phyloP scores from a whole-genome alignment of 257 asterid species.

The Primulina tabacum region DNA sequence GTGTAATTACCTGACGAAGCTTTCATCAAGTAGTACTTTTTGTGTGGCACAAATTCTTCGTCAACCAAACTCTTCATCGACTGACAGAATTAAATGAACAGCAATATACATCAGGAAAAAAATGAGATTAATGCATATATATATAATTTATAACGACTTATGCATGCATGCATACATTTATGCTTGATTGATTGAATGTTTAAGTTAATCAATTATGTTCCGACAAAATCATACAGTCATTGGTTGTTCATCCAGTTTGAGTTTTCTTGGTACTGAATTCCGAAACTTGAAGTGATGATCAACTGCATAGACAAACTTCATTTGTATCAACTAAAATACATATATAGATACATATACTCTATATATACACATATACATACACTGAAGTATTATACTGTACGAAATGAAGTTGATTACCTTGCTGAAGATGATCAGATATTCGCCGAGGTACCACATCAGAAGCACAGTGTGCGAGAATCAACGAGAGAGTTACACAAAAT shows the following conservation, averaged over 20 bases:
- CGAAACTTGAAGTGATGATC: constrained; percentile 23
- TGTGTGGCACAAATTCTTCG: constrained; percentile 27
- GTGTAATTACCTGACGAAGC: constrained; percentile 39
- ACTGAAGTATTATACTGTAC: neutral
- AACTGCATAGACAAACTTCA: too few species aligned
- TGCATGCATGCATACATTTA: too few species aligned
- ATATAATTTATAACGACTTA: too few species aligned
- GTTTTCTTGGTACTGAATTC: constrained; percentile 47
- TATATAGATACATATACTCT: too few species aligned
- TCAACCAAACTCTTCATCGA: constrained; percentile 34
- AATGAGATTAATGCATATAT: too few species aligned
- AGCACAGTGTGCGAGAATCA: constrained; percentile 36
- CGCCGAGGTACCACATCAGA: constrained; percentile 24
- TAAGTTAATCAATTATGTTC: too few species aligned
- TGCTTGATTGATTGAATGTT: too few species aligned
- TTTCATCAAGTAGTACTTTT: constrained; percentile 36
- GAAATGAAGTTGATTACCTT: constrained; percentile 7
- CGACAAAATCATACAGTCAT: constrained; percentile 14
- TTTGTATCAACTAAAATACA: too few species aligned
- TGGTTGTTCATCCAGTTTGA: constrained; percentile 36
- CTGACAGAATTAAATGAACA: constrained; percentile 16
- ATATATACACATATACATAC: too few species aligned
- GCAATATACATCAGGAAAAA: too few species aligned
- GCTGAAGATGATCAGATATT: constrained; percentile 21
- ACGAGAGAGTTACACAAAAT: constrained; percentile 15